Evolutionary conservation across 768 basidiomycete species (phyloP), one percentile per base, ranked within the genome.

Genomic region (Lactifluus hygrophoroides): DNA sequence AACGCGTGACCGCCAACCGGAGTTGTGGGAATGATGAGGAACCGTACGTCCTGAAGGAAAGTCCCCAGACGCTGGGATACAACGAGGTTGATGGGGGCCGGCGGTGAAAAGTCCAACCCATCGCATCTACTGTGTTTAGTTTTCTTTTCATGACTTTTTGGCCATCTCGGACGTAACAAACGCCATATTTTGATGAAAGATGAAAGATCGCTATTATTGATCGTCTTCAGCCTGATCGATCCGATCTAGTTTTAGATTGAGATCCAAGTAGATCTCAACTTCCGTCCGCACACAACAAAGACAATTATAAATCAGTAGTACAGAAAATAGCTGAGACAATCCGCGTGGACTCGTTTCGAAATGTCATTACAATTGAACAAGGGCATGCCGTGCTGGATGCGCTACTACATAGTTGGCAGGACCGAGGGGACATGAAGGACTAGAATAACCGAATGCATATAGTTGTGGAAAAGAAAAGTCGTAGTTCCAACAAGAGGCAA

Each of bases 1-100:
- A 49, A 87, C 88, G 0, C 84, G 83, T 63, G 88, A 92, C 70
- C 77, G 86, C 57, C 82, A 87, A 68, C 65, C 83, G 37, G 88
- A 86, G 66, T 74, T 88, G 54, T 88, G 83, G 82, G 82, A 78
- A 69, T 76, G 83, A 66, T 77, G 84, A 61, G 88, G 86, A 3
- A 63, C 84, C 46, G 73, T 74, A 13, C 66, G 74, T 46, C 64
- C 65, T 38, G 71, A 72, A n/a, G 50, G 67, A 38, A 72, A 68
- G 25, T 70, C 57, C 71, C 17, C 75, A 76, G 60, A 69, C 77
- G 51, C 74, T 77, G 32, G 82, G 83, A 13, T 86, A 84, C 71
- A 84, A 83, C 61, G 84, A 28, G 21, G 10, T 14, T 6, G 11
- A 21, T 30, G 38, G 35, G n/a, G n/a, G 4, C 35, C 13, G 10